Evolutionary conservation across 805 yeast genomes (phyloP).

Genomic region (Schizosaccharomyces osmophilus): DNA sequence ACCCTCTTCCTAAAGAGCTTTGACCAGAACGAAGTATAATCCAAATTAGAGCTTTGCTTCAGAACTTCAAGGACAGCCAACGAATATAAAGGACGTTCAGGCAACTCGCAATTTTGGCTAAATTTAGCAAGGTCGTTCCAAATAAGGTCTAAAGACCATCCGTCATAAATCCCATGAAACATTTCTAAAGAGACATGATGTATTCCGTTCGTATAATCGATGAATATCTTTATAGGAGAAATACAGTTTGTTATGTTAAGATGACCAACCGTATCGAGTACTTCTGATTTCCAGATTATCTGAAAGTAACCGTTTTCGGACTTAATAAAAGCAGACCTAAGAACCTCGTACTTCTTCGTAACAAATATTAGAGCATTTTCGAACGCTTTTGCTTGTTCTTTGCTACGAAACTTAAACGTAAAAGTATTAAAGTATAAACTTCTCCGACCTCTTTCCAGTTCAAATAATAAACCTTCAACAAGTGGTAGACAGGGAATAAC

Average conservation of each 20-base stretch:
- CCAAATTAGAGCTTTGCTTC: no score
- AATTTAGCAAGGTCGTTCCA: constrained; percentile 6
- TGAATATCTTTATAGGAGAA: not conserved
- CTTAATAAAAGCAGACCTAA: constrained; percentile 7
- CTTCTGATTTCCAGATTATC: constrained; percentile 4
- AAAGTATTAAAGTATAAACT: constrained; percentile 5
- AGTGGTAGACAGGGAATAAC: constrained; percentile 10
- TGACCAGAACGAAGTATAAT: no score
- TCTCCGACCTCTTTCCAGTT: constrained; percentile 1
- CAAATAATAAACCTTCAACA: constrained; percentile 9
- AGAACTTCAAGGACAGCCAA: no score
- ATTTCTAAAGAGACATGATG: not conserved
- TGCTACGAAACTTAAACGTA: constrained; percentile 4
- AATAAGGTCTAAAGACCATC: constrained; percentile 6
- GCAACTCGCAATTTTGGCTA: constrained; percentile 4
- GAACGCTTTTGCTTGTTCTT: constrained; percentile 4
- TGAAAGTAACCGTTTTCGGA: constrained; percentile 7
- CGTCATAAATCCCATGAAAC: constrained; percentile 11
- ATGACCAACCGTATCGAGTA: not conserved
- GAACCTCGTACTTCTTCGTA: constrained; percentile 3
- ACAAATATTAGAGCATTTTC: constrained; percentile 4
- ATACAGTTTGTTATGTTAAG: not conserved
- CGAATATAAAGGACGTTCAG: constrained; percentile 5
- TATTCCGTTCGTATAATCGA: not conserved
- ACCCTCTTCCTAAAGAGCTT: not conserved